A percentile compares a stretch with the other conserved stretches of the same genome.
These are phyloP conservation scores for Ilex aquifolium DNA, from an alignment of 257 asterid species.

Conservation along the genomic window DNA sequence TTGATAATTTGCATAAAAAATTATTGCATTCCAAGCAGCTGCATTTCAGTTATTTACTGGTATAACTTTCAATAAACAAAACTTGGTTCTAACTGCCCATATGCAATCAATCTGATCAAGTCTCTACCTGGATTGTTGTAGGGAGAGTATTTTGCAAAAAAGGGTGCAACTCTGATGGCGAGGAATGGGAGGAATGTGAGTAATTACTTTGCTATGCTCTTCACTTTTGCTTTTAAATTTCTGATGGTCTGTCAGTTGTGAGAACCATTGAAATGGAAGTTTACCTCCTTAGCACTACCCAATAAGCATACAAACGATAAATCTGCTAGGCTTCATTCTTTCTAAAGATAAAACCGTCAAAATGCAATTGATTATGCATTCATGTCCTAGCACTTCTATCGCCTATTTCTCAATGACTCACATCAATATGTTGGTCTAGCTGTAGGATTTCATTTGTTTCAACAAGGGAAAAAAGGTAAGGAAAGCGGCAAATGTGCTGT, in stretches of 20 bases:
- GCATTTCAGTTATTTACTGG: too few relatives aligned
- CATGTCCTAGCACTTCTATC: neutral
- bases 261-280: too few relatives aligned
- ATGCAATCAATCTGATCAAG: too few relatives aligned
- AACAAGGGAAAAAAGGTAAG: too few relatives aligned
- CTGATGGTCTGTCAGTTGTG: too few relatives aligned
- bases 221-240: neutral
- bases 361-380: neutral
- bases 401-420: neutral
- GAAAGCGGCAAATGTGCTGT: too few relatives aligned
- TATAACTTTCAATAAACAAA: too few relatives aligned
- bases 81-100: too few relatives aligned
- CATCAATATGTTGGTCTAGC: too few relatives aligned
- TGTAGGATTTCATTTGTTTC: too few relatives aligned
- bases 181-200: constrained; percentile 81
- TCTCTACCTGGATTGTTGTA: constrained; percentile 22
- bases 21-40: too few relatives aligned
- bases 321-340: neutral
- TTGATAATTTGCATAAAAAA: too few relatives aligned
- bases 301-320: neutral
- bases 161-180: constrained; percentile 85
- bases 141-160: constrained; percentile 97
- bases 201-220: constrained; percentile 7
- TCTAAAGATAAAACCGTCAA: neutral
- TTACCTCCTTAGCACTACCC: neutral